Conservation (phyloP, 2,329 filamentous ascomycete genomes). For the Fusarium keratoplasticum region DNA sequence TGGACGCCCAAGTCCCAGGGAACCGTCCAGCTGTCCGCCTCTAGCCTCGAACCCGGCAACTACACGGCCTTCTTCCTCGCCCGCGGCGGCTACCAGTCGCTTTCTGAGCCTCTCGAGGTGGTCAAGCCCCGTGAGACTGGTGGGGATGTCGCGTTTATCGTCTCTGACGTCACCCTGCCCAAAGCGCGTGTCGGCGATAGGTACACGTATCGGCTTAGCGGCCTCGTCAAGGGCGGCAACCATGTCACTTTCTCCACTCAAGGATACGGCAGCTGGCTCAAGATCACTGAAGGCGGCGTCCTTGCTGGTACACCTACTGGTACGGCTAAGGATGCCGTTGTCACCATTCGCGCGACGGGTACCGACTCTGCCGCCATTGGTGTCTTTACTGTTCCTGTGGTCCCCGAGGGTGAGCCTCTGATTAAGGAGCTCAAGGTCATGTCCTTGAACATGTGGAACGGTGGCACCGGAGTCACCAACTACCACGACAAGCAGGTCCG, state of each 20-base stretch:
- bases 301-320: slow-evolving; percentile 51
- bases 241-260: slow-evolving; percentile 44
- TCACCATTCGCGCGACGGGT: slow-evolving; percentile 46
- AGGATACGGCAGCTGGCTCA: slow-evolving; percentile 47
- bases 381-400: slow-evolving; percentile 49
- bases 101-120: slow-evolving; percentile 50
- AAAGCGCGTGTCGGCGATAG: slow-evolving; percentile 51
- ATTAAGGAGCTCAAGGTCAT: slow-evolving; percentile 51
- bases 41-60: slow-evolving; percentile 43
- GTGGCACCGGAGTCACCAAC: slow-evolving; percentile 50
- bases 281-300: slow-evolving; percentile 47
- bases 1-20: slow-evolving; percentile 47
- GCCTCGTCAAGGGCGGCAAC: slow-evolving; percentile 47
- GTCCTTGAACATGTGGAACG: slow-evolving; percentile 55
- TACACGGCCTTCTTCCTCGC: slow-evolving; percentile 54
- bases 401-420: slow-evolving; percentile 39
- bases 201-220: slow-evolving; percentile 48
- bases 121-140: slow-evolving; percentile 31
- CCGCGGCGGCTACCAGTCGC: slow-evolving; percentile 50
- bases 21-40: slow-evolving; percentile 40
- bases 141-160: slow-evolving; percentile 46
- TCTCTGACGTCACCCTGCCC: slow-evolving; percentile 46
- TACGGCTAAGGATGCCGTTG: slow-evolving; percentile 26
- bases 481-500: slow-evolving; percentile 54
- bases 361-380: slow-evolving; percentile 43